Evolutionary conservation across 495 filamentous ascomycete genomes (phyloP), one percentile per base, ranked within the genome.

Genomic region (Xylaria acuta): DNA sequence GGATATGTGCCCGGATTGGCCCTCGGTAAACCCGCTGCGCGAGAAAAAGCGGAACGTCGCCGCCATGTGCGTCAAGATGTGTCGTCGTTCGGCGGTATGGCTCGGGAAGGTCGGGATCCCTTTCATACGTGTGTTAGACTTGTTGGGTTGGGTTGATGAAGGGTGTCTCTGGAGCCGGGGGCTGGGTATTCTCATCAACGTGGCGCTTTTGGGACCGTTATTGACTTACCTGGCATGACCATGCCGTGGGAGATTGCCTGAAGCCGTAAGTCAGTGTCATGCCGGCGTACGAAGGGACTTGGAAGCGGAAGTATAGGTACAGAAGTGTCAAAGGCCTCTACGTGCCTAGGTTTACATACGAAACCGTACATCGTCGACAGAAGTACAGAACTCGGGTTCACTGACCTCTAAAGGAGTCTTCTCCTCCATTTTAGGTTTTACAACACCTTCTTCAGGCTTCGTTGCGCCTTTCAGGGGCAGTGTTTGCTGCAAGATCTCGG

Each of bases 1-100:
- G 5, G 84, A 87, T 74, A 93, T 92, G 77, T 92, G 90, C 0
- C 90, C 90, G 4, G 84, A 83, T 75, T 90, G 87, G 36, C 91
- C 90, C 78, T 92, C 89, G n/a, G 86, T 88, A 78, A 87, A 91
- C 36, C 88, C 88, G 67, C 82, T 81, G 41, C 86, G 82, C 0
- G 88, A 85, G 72, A 90, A 90, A 62, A 86, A 76, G 25, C 87
- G 84, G 75, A 91, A 91, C 6, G 84, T 87, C 3, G 85, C 89
- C 2, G 88, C 88, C 80, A 90, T 89, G 77, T 90, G 88, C 20
- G 83, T 76, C 16, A 90, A 82, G 67, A 82, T 84, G 80, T 86
- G 87, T 54, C 80, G 81, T n/a, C 85, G 80, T 62, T 83, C 78
- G 36, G 80, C 80, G 0, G 73, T 78, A 64, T 81, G 75, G 49